Evolutionary conservation across 2,329 filamentous ascomycete species (phyloP).

Genomic region (Aschersonia sp.): DNA sequence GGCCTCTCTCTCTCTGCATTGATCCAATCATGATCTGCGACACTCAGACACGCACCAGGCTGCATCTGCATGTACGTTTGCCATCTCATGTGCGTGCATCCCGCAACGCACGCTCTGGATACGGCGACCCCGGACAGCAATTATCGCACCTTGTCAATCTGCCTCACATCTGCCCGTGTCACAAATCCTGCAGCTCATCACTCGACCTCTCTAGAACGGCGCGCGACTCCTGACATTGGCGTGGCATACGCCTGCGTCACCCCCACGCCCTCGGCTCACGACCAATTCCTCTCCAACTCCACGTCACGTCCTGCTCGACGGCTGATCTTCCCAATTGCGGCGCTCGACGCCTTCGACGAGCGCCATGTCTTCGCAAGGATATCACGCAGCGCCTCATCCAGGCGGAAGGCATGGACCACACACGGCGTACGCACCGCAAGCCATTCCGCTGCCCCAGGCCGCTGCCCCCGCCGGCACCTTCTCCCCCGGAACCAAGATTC

Average conservation of each 20-base stretch:
- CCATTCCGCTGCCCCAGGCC: conserved; percentile 4
- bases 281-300: not conserved
- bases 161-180: no score
- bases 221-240: no score
- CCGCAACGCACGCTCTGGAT: no score
- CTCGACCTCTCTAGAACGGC: no score
- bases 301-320: not conserved
- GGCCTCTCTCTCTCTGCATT: not conserved
- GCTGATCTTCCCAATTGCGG: not conserved
- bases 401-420: conserved; percentile 21
- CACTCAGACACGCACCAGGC: not conserved
- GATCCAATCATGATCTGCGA: not conserved
- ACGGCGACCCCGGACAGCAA: no score
- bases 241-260: no score
- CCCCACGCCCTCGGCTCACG: no score
- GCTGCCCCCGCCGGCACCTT: conserved; percentile 71
- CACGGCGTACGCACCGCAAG: conserved; percentile 27
- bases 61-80: not conserved
- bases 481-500: conserved; percentile 85
- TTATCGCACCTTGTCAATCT: no score
- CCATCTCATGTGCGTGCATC: not conserved
- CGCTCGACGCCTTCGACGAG: not conserved
- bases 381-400: conserved; percentile 15
- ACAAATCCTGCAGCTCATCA: no score
- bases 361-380: conserved; percentile 22